A percentile compares a stretch with the other conserved stretches of the same genome.
Evolutionary conservation across 129 eudicot species (phyloP).

Genomic region (Smallanthus sonchifolius): DNA sequence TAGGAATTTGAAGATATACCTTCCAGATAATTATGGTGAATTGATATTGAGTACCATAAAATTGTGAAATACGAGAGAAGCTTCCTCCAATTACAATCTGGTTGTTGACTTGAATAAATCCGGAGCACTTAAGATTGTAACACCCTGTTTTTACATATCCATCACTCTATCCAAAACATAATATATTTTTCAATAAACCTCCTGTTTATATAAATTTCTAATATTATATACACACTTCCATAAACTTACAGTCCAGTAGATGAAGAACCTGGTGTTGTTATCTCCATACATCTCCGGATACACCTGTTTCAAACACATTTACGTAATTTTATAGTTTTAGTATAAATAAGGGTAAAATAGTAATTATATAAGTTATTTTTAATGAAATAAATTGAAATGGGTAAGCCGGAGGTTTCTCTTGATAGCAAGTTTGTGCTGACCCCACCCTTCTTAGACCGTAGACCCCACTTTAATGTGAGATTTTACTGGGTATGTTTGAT

Average conservation of each 20-base stretch:
- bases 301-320: slow-evolving; percentile 42
- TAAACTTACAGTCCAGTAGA: slow-evolving; percentile 82
- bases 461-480: too few species aligned
- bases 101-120: slow-evolving; percentile 68
- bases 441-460: too few species aligned
- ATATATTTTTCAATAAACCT: too few species aligned
- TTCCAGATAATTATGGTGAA: slow-evolving; percentile 70
- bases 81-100: slow-evolving; percentile 71
- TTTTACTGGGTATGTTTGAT: slow-evolving; percentile 11
- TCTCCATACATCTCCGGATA: slow-evolving; percentile 73
- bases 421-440: too few species aligned
- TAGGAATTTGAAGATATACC: slow-evolving; percentile 33
- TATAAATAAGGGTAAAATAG: too few species aligned
- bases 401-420: background rate
- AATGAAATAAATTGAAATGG: slow-evolving; percentile 46
- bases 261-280: slow-evolving; percentile 76
- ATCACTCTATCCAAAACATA: slow-evolving; percentile 61
- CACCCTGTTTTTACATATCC: slow-evolving; percentile 93
- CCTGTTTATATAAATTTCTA: background rate
- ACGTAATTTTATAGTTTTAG: background rate
- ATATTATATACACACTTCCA: background rate
- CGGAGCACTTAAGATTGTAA: slow-evolving; percentile 70
- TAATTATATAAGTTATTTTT: background rate
- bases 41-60: slow-evolving; percentile 56
- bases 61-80: slow-evolving; percentile 51